phyloP scores from a whole-genome alignment of 2,329 filamentous ascomycete genomes.

The Pyrenophora tritici-repentis region DNA sequence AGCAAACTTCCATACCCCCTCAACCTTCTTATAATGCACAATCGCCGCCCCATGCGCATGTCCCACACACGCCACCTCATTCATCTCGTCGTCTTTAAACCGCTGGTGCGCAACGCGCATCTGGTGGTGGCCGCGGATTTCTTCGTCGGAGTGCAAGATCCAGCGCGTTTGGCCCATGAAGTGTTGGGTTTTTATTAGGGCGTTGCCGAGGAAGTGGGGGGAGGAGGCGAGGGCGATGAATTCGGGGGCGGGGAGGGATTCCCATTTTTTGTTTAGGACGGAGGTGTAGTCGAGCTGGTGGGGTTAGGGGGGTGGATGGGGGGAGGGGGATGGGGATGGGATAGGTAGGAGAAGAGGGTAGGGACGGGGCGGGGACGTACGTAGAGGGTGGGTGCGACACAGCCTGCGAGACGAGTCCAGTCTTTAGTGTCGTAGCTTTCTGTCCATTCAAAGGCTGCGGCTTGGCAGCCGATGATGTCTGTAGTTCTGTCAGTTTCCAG shows the following conservation, averaged over 20 bases:
- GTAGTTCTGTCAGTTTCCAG: too few relatives aligned
- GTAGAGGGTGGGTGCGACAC: slow-evolving; percentile 6
- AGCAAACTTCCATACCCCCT: background rate
- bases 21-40: background rate
- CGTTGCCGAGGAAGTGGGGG: slow-evolving; percentile 14
- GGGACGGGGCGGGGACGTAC: background rate
- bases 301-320: too few relatives aligned
- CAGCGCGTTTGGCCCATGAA: slow-evolving; percentile 15
- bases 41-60: background rate
- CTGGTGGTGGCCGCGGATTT: slow-evolving; percentile 14
- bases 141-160: slow-evolving; percentile 1
- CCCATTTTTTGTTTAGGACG: slow-evolving; percentile 10
- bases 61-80: background rate
- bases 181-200: slow-evolving; percentile 16
- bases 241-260: slow-evolving; percentile 16
- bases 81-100: background rate
- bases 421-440: slow-evolving; percentile 17
- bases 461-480: slow-evolving; percentile 10
- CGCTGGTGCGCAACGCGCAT: slow-evolving; percentile 7
- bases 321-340: too few relatives aligned
- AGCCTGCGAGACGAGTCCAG: slow-evolving; percentile 10
- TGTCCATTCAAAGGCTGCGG: slow-evolving; percentile 11
- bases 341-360: too few relatives aligned
- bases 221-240: slow-evolving; percentile 12
- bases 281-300: slow-evolving; percentile 10